Percentiles rank a stretch among this genome's conserved stretches.
Conservation (phyloP, 2,329 filamentous ascomycete genomes). For the Fulvia fulva region DNA sequence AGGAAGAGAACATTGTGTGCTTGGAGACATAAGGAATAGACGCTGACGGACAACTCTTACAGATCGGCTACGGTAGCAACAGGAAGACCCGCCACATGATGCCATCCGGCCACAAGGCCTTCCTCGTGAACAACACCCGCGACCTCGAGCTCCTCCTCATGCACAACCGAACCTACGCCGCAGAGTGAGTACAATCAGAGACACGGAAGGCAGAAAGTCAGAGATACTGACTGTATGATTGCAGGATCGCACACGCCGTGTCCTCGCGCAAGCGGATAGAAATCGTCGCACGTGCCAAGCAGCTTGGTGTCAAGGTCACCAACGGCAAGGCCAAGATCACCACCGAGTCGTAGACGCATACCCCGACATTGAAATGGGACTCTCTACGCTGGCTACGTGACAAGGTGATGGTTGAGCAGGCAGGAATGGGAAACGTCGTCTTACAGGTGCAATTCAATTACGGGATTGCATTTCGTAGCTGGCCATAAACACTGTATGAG, state of each 20-base stretch:
- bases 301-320: constrained; percentile 98
- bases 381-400: constrained; percentile 17
- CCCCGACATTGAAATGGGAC: constrained; percentile 2
- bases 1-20: neutral
- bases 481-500: constrained; percentile 10
- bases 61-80: constrained; percentile 99
- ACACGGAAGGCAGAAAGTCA: neutral
- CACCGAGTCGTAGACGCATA: constrained; percentile 65
- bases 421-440: constrained; percentile 18
- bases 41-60: constrained; percentile 25
- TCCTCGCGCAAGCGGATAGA: constrained; percentile 98
- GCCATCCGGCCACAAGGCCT: constrained; percentile 98
- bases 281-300: constrained; percentile 95
- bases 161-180: constrained; percentile 99
- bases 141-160: constrained; percentile 98
- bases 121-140: constrained; percentile 95
- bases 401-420: constrained; percentile 11
- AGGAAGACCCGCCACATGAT: constrained; percentile 99
- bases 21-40: constrained; percentile 2
- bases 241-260: constrained; percentile 93
- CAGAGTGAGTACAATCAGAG: constrained; percentile 68
- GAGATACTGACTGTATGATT: constrained; percentile 34
- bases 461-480: constrained; percentile 20
- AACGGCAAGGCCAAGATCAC: constrained; percentile 99
- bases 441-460: constrained; percentile 13